Conservation (phyloP, 495 filamentous ascomycete species). For the Neurospora discreta region DNA sequence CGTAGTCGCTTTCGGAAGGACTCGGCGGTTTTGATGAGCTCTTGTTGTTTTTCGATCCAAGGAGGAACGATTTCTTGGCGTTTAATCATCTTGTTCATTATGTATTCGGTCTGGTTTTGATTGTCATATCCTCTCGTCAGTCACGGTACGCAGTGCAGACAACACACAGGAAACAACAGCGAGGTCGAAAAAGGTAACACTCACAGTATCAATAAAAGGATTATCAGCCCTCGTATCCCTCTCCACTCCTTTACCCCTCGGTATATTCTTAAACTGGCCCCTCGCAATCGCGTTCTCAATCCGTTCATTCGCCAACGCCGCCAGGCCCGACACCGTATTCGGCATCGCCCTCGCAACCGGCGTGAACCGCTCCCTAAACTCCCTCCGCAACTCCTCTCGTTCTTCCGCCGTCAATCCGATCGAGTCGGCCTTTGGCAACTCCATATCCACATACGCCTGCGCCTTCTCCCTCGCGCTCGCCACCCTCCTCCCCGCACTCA, state of each 20-base stretch:
- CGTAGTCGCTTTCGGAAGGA: constrained; percentile 65
- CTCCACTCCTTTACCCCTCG: constrained; percentile 67
- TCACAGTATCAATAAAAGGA: constrained; percentile 76
- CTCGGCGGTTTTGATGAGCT: constrained; percentile 56
- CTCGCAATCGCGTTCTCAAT: constrained; percentile 91
- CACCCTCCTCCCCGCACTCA: constrained; percentile 45
- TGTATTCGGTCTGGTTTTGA: constrained; percentile 61
- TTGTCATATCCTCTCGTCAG: not conserved
- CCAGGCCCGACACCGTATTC: constrained; percentile 64
- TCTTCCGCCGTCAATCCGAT: constrained; percentile 54
- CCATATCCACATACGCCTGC: constrained; percentile 54
- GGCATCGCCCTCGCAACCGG: constrained; percentile 67
- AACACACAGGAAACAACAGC: too few relatives aligned
- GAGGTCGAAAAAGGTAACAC: not conserved
- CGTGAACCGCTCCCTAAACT: constrained; percentile 71
- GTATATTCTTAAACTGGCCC: constrained; percentile 83
- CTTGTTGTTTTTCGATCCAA: constrained; percentile 97
- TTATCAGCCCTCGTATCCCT: constrained; percentile 71
- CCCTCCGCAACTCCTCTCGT: constrained; percentile 51
- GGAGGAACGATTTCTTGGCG: constrained; percentile 76
- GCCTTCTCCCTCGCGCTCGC: constrained; percentile 71
- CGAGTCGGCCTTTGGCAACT: constrained; percentile 35
- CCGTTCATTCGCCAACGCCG: constrained; percentile 78
- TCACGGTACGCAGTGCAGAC: not conserved
- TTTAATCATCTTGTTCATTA: constrained; percentile 98